These are phyloP conservation scores for Chlorella sp. DNA, from an alignment of 139 green algal genomes.

Conservation along the genomic window DNA sequence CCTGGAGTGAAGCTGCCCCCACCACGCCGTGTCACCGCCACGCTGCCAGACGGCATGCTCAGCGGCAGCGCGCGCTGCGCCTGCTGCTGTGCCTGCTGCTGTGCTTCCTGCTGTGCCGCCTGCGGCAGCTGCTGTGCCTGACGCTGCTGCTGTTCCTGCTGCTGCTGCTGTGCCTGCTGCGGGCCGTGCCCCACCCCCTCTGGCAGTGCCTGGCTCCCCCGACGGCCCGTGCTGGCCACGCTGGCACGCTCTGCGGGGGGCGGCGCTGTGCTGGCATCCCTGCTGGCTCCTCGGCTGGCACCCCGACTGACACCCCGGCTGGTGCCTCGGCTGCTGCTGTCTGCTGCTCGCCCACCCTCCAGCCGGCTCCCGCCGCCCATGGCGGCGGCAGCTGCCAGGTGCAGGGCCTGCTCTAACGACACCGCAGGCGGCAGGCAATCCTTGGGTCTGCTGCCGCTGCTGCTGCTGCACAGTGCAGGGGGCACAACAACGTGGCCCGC, in stretches of 20 bases:
- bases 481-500: neutral
- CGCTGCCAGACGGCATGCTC: no score
- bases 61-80: no score
- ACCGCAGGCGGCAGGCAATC: neutral
- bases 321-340: neutral
- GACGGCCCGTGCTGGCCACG: neutral
- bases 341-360: neutral
- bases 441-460: neutral
- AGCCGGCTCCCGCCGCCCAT: constrained; percentile 5
- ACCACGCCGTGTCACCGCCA: no score
- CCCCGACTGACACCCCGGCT: neutral
- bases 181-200: neutral
- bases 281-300: neutral
- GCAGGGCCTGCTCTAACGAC: constrained; percentile 13
- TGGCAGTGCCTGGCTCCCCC: neutral
- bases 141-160: no score
- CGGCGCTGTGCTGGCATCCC: neutral
- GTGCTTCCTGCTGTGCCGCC: neutral
- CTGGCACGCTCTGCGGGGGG: neutral
- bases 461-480: neutral
- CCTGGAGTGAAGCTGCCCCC: no score
- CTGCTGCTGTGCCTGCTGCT: no score
- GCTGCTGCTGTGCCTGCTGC: neutral
- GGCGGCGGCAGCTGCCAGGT: neutral
- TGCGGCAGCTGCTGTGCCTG: no score